phyloP scores from a whole-genome alignment of 2,329 filamentous ascomycete genomes.

The Penicillium frequentans region DNA sequence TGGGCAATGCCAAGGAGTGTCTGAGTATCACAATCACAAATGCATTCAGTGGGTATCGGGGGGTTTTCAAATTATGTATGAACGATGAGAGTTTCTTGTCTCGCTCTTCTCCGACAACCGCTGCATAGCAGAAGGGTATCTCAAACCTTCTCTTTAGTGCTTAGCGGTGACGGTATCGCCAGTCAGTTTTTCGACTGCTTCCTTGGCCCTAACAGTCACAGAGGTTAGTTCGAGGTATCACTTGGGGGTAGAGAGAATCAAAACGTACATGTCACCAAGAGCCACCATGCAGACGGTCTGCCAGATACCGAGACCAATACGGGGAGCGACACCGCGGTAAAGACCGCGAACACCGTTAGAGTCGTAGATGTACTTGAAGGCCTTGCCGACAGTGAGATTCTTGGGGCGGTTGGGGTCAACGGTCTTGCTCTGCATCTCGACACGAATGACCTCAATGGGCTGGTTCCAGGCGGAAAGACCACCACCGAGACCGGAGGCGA shows the following conservation, averaged over 20 bases:
- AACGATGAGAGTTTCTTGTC: not conserved
- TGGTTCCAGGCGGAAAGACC: constrained; percentile 98
- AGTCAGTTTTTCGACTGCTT: constrained; percentile 64
- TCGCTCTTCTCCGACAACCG: constrained; percentile 8
- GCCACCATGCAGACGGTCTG: constrained; percentile 99
- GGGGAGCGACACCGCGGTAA: constrained; percentile 91
- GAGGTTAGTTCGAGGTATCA: constrained; percentile 34
- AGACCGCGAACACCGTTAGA: constrained; percentile 87
- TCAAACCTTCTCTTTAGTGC: constrained; percentile 54
- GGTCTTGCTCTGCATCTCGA: constrained; percentile 99
- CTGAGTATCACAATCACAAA: constrained; percentile 6
- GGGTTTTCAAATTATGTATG: constrained; percentile 4
- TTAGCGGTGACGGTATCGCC: constrained; percentile 65
- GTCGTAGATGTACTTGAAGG: constrained; percentile 80
- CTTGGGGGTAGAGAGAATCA: constrained; percentile 14
- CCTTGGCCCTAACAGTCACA: constrained; percentile 56
- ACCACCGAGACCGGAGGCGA: constrained; percentile 83
- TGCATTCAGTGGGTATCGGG: constrained; percentile 15
- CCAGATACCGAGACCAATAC: constrained; percentile 95
- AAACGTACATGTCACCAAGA: constrained; percentile 88
- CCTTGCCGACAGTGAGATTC: constrained; percentile 95
- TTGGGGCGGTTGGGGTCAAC: constrained; percentile 96
- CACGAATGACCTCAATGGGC: constrained; percentile 98
- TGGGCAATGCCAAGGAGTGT: not conserved
- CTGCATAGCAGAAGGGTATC: constrained; percentile 37